Evolutionary conservation across 2,329 filamentous ascomycete species (phyloP).

Genomic region (Talaromyces amestolkiae): DNA sequence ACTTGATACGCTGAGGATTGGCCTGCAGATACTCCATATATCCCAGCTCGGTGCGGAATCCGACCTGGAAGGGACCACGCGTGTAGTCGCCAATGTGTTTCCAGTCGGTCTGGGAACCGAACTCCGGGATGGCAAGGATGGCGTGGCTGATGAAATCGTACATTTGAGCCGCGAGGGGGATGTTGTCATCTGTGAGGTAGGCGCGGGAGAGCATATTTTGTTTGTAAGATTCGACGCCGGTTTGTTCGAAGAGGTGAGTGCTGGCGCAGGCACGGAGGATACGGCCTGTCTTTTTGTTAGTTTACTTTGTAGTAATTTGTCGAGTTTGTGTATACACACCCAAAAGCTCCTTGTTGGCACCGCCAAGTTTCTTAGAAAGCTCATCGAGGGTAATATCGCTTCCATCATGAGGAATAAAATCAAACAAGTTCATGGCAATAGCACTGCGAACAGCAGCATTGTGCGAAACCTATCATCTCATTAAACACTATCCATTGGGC

Average conservation of each 20-base stretch:
- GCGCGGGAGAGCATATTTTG: not conserved
- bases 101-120: constrained; percentile 27
- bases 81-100: constrained; percentile 26
- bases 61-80: constrained; percentile 27
- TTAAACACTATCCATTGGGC: not conserved
- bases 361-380: not conserved
- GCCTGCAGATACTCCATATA: constrained; percentile 30
- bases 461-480: not conserved
- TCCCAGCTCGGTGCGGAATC: constrained; percentile 25
- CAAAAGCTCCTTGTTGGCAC: not conserved
- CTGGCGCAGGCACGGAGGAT: not conserved
- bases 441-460: not conserved
- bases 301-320: not conserved
- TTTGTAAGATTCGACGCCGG: not conserved
- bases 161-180: not conserved
- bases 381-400: not conserved
- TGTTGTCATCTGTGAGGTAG: not conserved
- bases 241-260: not conserved
- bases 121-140: constrained; percentile 26
- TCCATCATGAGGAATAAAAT: not conserved
- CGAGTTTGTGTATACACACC: not conserved
- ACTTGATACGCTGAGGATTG: constrained; percentile 28
- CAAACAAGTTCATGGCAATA: not conserved
- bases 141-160: constrained; percentile 25
- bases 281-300: not conserved